Conservation (phyloP, 495 filamentous ascomycete species). For the Emericellopsis terricola region DNA sequence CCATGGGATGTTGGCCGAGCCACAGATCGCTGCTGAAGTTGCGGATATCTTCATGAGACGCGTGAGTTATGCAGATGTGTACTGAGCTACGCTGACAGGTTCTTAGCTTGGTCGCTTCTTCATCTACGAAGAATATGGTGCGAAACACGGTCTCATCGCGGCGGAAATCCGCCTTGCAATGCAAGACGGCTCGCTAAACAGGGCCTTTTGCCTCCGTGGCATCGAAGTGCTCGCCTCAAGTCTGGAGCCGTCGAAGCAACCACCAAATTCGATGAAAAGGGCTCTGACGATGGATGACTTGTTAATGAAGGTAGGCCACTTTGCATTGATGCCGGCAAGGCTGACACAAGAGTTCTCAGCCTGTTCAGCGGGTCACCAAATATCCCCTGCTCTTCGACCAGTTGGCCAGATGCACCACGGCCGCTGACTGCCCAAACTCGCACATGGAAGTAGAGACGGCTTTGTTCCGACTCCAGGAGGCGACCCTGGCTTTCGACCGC, state of each 20-base stretch:
- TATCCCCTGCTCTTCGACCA: conserved; percentile 81
- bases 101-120: conserved; percentile 61
- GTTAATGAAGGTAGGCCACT: conserved; percentile 58
- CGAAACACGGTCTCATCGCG: conserved; percentile 68
- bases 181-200: no score
- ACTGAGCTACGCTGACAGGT: conserved; percentile 6
- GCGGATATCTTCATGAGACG: conserved; percentile 59
- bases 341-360: conserved; percentile 29
- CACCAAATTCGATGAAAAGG: conserved; percentile 44
- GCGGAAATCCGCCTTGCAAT: conserved; percentile 60
- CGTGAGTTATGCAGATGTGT: conserved; percentile 35
- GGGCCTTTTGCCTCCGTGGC: no score
- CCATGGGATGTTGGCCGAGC: conserved; percentile 43
- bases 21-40: conserved; percentile 53
- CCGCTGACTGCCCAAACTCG: conserved; percentile 63
- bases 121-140: conserved; percentile 73
- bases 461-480: conserved; percentile 50
- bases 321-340: no score
- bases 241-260: conserved; percentile 48
- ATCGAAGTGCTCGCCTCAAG: conserved; percentile 72
- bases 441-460: conserved; percentile 63
- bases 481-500: conserved; percentile 57
- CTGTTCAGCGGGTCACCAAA: conserved; percentile 83
- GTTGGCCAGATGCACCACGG: conserved; percentile 62
- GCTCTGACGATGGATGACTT: conserved; percentile 69